Evolutionary conservation across 2,329 filamentous ascomycete genomes (phyloP).

Genomic region (Trichophyton equinum): DNA sequence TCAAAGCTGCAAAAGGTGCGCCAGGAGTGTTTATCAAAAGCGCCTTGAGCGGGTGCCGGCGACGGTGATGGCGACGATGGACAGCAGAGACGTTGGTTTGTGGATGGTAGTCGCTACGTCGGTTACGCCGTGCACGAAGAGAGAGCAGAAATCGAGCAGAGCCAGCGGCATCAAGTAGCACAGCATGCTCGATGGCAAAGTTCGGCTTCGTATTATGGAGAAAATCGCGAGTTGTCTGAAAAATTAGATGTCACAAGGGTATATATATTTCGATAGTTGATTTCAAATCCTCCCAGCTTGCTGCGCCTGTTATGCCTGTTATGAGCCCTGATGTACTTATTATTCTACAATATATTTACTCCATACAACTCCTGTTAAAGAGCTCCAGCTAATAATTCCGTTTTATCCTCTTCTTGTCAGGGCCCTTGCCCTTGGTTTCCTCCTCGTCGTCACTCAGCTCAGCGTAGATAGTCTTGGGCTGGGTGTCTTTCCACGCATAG

Average conservation of each 20-base stretch:
- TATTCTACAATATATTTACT: too few species aligned
- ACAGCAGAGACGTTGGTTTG: not conserved
- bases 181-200: too few species aligned
- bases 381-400: conserved; percentile 17
- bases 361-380: too few species aligned
- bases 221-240: not conserved
- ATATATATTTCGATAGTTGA: not conserved
- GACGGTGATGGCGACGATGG: not conserved
- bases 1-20: not conserved
- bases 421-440: conserved; percentile 41
- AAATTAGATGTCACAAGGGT: not conserved
- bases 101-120: not conserved
- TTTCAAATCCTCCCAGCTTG: not conserved
- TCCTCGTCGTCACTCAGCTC: conserved; percentile 76
- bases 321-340: not conserved
- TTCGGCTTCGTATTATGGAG: not conserved
- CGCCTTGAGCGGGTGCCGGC: not conserved
- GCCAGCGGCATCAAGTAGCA: too few species aligned
- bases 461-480: conserved; percentile 83
- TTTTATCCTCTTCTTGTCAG: conserved; percentile 49
- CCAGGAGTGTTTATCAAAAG: not conserved
- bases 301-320: not conserved
- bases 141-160: too few species aligned
- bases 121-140: too few species aligned
- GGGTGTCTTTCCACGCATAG: conserved; percentile 80